Evolutionary conservation across 495 filamentous ascomycete genomes (phyloP).

Genomic region (Lophium mytilinum): DNA sequence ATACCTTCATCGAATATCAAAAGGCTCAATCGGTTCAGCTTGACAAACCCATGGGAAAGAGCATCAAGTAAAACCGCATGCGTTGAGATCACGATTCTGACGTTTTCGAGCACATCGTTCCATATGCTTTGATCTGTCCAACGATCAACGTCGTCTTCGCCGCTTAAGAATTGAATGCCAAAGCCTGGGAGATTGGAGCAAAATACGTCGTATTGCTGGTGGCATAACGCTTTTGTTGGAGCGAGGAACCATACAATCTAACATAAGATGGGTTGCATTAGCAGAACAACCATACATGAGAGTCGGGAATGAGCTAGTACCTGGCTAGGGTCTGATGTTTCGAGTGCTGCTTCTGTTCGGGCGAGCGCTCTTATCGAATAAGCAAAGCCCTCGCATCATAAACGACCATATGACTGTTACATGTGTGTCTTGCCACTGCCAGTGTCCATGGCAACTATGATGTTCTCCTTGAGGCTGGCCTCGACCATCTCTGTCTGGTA

Average conservation of each 20-base stretch:
- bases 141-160: conserved; percentile 59
- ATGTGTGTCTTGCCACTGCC: conserved; percentile 89
- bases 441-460: conserved; percentile 90
- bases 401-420: conserved; percentile 37
- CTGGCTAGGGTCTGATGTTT: conserved; percentile 50
- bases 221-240: conserved; percentile 65
- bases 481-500: conserved; percentile 93
- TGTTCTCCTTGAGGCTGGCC: conserved; percentile 67
- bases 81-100: conserved; percentile 70
- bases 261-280: conserved; percentile 8
- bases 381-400: conserved; percentile 4
- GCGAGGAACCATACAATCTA: conserved; percentile 81
- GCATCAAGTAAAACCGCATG: conserved; percentile 73
- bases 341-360: conserved; percentile 70
- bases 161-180: conserved; percentile 56
- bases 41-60: conserved; percentile 70
- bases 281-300: not conserved
- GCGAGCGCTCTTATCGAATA: conserved; percentile 56
- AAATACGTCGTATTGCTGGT: conserved; percentile 65
- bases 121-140: conserved; percentile 69
- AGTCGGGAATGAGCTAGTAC: conserved; percentile 34
- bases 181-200: conserved; percentile 52
- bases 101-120: conserved; percentile 60
- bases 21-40: conserved; percentile 54
- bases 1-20: conserved; percentile 88